These are phyloP conservation scores for Bromus sterilis DNA, from an alignment of 176 grass and related monocot species.

Conservation along the genomic window DNA sequence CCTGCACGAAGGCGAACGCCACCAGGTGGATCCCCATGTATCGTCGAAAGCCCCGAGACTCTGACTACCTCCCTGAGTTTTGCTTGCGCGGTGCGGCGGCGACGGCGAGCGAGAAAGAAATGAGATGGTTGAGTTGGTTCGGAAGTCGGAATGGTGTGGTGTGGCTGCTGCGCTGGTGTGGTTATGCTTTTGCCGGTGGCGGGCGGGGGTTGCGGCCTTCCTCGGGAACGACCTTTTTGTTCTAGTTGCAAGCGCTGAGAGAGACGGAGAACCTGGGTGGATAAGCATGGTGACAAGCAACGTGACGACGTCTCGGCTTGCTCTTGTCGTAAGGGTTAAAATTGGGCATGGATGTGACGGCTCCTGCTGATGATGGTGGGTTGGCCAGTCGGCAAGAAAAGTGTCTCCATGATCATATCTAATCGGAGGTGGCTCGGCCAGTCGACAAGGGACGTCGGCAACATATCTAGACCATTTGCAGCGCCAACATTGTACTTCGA, in stretches of 20 bases:
- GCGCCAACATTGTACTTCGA: too few relatives aligned
- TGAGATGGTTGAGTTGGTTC: background rate
- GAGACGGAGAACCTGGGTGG: background rate
- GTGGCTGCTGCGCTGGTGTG: background rate
- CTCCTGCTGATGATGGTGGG: background rate
- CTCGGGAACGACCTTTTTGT: background rate
- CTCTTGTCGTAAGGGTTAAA: too few relatives aligned
- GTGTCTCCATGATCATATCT: too few relatives aligned
- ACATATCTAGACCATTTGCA: too few relatives aligned
- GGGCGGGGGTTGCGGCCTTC: background rate
- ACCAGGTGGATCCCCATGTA: conserved; percentile 22
- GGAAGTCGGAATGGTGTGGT: background rate
- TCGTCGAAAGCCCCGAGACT: background rate
- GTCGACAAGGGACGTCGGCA: background rate
- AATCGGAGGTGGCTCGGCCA: too few relatives aligned
- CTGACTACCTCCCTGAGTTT: background rate
- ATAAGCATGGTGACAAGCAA: background rate
- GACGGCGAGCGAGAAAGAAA: background rate
- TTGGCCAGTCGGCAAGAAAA: too few relatives aligned
- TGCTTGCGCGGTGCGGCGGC: background rate
- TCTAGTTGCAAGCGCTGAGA: background rate
- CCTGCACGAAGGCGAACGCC: conserved; percentile 14
- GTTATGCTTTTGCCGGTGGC: background rate
- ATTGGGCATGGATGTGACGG: too few relatives aligned
- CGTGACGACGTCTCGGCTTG: background rate